Evolutionary conservation across 75 land plant genomes (phyloP), one percentile per base, ranked within the genome.

Genomic region (Pinus albicaulis): DNA sequence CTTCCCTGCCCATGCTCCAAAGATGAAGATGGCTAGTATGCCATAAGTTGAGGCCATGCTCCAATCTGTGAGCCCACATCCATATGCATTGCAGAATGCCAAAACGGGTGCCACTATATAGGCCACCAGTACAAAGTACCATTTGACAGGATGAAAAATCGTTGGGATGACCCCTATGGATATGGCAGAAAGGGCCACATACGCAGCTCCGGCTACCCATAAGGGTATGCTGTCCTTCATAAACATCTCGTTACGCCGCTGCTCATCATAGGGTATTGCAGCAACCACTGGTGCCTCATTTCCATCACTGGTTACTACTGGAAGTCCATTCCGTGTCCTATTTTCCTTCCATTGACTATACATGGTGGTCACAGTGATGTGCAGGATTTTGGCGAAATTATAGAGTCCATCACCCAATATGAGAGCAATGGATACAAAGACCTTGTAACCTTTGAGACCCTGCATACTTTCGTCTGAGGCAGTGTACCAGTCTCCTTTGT

Each of bases 361-460:
- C 16, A 78, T 59, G 7, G 20, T 80, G 19, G n/a, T 77, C 26
- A 80, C 8, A 24, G 69, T 48, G 22, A 78, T 75, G 79, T 26
- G 55, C 23, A 60, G 1, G 28, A 80, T 77, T 38, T 80, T 80
- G 19, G 77, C 20, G 24, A 80, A 60, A 44, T 77, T 80, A 70
- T 80, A 80, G 7, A 80, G 5, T 17, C 81, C 81, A 25, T 80
- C 81, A 12, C 81, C 81, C 26, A 80, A 62, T 36, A 76, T 78
- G 41, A 80, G 25, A 60, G 80, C 81, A 57, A 80, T 78, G 14
- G 81, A 41, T 8, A 80, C 12, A 24, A 80, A 80, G 16, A 80
- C 93, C 93, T 80, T 84, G 75, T 91, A 91, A 25, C 91, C 93
- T 74, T 91, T 77, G 36, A 89, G 78, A 53, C 94, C 92, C 68